Evolutionary conservation across 345 rosid genomes (phyloP).

Genomic region (Populus ilicifolia): DNA sequence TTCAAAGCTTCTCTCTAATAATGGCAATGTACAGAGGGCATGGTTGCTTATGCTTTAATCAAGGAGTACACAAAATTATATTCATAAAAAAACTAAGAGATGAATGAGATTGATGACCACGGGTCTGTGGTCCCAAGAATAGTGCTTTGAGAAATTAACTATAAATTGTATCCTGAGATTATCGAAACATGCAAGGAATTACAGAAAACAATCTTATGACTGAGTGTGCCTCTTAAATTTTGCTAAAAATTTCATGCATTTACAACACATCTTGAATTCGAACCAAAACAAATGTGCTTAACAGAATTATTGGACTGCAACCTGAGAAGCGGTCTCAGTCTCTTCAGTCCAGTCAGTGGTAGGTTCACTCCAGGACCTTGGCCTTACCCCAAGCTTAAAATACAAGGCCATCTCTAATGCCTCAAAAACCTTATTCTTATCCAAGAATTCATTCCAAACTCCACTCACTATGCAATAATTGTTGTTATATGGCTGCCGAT

Average conservation of each 20-base stretch:
- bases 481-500: constrained; percentile 74
- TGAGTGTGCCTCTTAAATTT: neutral
- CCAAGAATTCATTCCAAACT: constrained; percentile 66
- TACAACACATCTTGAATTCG: neutral
- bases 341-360: constrained; percentile 64
- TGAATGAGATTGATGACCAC: neutral
- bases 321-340: constrained; percentile 22
- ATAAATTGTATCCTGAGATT: neutral
- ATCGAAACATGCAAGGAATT: neutral
- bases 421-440: constrained; percentile 56
- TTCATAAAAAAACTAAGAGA: neutral
- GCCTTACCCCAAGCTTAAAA: constrained; percentile 53
- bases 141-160: neutral
- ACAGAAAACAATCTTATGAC: neutral
- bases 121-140: too few species aligned
- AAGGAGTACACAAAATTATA: neutral
- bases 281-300: neutral
- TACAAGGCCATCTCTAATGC: constrained; percentile 70
- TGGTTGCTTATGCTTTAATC: too few species aligned
- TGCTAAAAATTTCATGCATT: neutral
- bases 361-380: constrained; percentile 85
- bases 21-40: neutral
- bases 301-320: constrained; percentile 11
- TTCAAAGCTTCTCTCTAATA: neutral
- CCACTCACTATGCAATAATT: constrained; percentile 92